phyloP scores from a whole-genome alignment of 108 stramenopile species.

The Nitzschia palea region DNA sequence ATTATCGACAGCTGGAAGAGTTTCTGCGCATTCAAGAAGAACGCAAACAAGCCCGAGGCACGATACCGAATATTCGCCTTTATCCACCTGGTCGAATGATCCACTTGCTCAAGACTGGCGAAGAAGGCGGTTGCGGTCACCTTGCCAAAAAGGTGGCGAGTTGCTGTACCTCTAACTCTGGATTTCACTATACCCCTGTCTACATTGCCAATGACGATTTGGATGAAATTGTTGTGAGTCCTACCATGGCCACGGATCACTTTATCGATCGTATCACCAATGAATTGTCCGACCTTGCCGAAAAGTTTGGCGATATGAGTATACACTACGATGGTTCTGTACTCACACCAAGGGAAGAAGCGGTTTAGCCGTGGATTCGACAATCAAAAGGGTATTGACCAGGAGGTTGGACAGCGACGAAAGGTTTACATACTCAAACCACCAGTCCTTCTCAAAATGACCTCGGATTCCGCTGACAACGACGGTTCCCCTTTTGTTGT shows the following conservation, averaged over 20 bases:
- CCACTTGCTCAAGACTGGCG: constrained; percentile 85
- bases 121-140: constrained; percentile 49
- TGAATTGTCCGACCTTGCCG: constrained; percentile 57
- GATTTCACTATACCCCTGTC: constrained; percentile 77
- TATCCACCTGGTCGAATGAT: constrained; percentile 85
- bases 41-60: constrained; percentile 58
- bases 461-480: too few relatives aligned
- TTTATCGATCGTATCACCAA: constrained; percentile 80
- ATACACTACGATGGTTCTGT: too few relatives aligned
- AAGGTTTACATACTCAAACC: too few relatives aligned
- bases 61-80: constrained; percentile 41
- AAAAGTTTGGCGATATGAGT: not conserved
- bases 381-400: too few relatives aligned
- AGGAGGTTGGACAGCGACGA: too few relatives aligned
- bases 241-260: constrained; percentile 89
- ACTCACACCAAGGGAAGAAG: too few relatives aligned
- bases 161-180: constrained; percentile 74
- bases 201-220: constrained; percentile 83
- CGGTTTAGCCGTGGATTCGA: too few relatives aligned
- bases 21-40: constrained; percentile 69
- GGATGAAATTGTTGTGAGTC: constrained; percentile 83
- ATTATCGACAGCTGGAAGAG: constrained; percentile 61
- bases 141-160: constrained; percentile 53
- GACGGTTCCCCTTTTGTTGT: too few relatives aligned
- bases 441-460: too few relatives aligned